phyloP scores from a whole-genome alignment of 306 rosid species.

The Sesbania bispinosa region DNA sequence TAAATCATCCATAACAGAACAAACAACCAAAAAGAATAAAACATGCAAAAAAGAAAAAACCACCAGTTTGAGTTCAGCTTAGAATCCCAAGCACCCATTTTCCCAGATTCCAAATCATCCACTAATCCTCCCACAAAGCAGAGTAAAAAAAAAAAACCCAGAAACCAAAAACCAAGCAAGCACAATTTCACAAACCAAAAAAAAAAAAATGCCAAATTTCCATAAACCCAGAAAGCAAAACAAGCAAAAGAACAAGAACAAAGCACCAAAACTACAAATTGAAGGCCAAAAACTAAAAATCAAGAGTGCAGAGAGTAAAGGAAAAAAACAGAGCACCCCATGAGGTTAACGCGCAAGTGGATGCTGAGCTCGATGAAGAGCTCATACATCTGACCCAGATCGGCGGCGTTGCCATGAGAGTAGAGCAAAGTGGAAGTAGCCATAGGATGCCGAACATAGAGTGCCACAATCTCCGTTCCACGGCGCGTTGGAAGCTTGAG shows the following conservation, averaged over 20 bases:
- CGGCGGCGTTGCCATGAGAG: conserved; percentile 98
- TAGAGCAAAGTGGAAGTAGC: conserved; percentile 84
- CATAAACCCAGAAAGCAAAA: conserved; percentile 14
- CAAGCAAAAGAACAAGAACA: neutral
- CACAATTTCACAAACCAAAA: neutral
- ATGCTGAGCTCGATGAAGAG: conserved; percentile 84
- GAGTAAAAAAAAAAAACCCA: conserved; percentile 21
- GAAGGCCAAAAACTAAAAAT: neutral
- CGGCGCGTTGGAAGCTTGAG: conserved; percentile 74
- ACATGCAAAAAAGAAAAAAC: no score
- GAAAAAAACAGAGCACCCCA: conserved; percentile 60
- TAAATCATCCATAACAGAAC: neutral
- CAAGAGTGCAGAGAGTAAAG: neutral
- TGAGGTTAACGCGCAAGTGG: conserved; percentile 80
- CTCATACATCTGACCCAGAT: conserved; percentile 98
- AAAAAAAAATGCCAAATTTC: neutral
- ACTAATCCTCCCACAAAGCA: neutral
- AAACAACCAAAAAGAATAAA: neutral
- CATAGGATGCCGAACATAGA: conserved; percentile 83
- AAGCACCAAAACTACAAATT: conserved; percentile 10
- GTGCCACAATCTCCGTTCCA: conserved; percentile 72
- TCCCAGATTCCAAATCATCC: neutral
- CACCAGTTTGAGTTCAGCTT: neutral
- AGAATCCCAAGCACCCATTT: neutral
- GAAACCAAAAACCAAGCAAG: neutral